phyloP scores from a whole-genome alignment of 495 filamentous ascomycete species.

The Amniculicola lignicola region DNA sequence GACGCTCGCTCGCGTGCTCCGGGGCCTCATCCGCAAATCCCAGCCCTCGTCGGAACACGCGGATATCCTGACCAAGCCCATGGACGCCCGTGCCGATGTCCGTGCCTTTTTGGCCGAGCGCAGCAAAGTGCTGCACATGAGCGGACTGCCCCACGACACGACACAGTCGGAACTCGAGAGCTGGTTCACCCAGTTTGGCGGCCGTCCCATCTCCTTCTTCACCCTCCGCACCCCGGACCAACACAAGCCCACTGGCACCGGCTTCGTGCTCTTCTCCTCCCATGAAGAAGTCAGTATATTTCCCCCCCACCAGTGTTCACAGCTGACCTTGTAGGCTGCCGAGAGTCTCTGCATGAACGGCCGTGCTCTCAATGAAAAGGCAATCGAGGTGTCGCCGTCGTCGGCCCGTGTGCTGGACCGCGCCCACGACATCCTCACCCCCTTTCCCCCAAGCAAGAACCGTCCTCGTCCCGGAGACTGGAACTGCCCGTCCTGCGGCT shows the following conservation, averaged over 20 bases:
- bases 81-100: slow-evolving; percentile 97
- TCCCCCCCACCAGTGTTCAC: not conserved
- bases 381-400: slow-evolving; percentile 95
- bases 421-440: slow-evolving; percentile 89
- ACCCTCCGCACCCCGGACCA: slow-evolving; percentile 96
- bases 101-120: slow-evolving; percentile 90
- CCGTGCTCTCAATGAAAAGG: slow-evolving; percentile 94
- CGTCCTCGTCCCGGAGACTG: slow-evolving; percentile 94
- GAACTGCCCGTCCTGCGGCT: slow-evolving; percentile 94
- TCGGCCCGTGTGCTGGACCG: slow-evolving; percentile 94
- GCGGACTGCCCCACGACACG: slow-evolving; percentile 93
- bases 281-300: slow-evolving; percentile 86
- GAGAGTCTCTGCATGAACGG: slow-evolving; percentile 99
- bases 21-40: slow-evolving; percentile 90
- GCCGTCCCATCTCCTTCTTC: slow-evolving; percentile 99
- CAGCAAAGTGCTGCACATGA: slow-evolving; percentile 97
- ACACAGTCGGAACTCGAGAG: slow-evolving; percentile 97
- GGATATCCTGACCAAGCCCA: slow-evolving; percentile 86
- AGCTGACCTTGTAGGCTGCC: slow-evolving; percentile 50
- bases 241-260: slow-evolving; percentile 95
- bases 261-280: slow-evolving; percentile 96
- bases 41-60: slow-evolving; percentile 90
- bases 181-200: slow-evolving; percentile 99
- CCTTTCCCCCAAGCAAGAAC: slow-evolving; percentile 98
- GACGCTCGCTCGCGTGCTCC: slow-evolving; percentile 85